Evolutionary conservation across 2,329 filamentous ascomycete genomes (phyloP).

Genomic region (Pyricularia pennisetigena): DNA sequence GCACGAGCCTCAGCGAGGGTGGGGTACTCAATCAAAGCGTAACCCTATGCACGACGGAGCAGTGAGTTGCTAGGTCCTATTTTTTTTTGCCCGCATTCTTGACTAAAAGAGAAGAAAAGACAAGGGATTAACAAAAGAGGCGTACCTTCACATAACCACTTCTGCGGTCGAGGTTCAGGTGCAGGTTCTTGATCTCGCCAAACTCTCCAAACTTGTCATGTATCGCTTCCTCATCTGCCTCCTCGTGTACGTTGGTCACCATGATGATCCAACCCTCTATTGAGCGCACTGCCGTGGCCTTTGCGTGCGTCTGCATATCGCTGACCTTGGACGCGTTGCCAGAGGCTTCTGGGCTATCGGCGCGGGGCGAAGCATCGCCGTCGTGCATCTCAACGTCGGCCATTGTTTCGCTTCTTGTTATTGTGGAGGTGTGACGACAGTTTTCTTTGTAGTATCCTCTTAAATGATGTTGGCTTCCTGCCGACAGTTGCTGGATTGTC

Average conservation of each 20-base stretch:
- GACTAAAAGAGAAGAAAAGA: not conserved
- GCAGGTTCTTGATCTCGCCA: conserved; percentile 80
- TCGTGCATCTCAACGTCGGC: conserved; percentile 27
- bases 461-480: not conserved
- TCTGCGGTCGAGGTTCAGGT: conserved; percentile 71
- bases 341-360: not conserved
- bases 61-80: conserved; percentile 4
- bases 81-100: not conserved
- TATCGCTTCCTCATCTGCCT: conserved; percentile 74
- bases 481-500: not conserved
- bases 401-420: conserved; percentile 7
- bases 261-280: conserved; percentile 88
- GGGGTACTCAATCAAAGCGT: conserved; percentile 76
- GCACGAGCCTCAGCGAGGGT: conserved; percentile 70
- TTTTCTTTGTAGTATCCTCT: not conserved
- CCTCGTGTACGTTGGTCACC: conserved; percentile 80
- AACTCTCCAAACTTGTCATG: conserved; percentile 76
- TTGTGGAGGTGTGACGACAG: not conserved
- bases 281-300: conserved; percentile 72
- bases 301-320: conserved; percentile 62
- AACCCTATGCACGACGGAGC: conserved; percentile 45
- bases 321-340: conserved; percentile 32
- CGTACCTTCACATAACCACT: conserved; percentile 79
- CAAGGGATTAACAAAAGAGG: conserved; percentile 1
- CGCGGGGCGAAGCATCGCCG: conserved; percentile 6